Evolutionary conservation across 2,329 filamentous ascomycete species (phyloP).

Genomic region (Xylaria sp.): DNA sequence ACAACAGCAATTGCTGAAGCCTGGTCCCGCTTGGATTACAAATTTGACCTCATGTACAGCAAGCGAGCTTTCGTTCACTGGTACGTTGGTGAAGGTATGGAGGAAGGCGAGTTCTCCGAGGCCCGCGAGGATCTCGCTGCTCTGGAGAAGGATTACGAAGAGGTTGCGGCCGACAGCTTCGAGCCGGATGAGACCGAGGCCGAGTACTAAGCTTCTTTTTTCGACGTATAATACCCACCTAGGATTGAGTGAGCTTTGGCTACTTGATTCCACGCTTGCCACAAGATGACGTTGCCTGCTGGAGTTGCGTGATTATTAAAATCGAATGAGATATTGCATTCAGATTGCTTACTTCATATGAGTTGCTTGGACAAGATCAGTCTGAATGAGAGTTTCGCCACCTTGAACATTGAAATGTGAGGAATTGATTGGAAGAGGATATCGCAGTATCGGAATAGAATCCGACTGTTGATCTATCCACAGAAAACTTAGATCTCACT

Average conservation of each 20-base stretch:
- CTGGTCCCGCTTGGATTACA: slow-evolving; percentile 74
- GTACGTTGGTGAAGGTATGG: slow-evolving; percentile 90
- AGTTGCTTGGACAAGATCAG: slow-evolving; percentile 23
- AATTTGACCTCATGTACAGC: slow-evolving; percentile 80
- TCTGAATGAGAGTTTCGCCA: slow-evolving; percentile 7
- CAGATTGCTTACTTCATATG: slow-evolving; percentile 11
- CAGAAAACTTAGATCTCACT: slow-evolving; percentile 5
- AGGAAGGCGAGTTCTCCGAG: slow-evolving; percentile 89
- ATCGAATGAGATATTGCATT: slow-evolving; percentile 7
- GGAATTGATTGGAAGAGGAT: slow-evolving; percentile 3
- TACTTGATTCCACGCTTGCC: slow-evolving; percentile 22
- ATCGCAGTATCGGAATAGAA: not conserved
- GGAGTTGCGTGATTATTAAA: slow-evolving; percentile 21
- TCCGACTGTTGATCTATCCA: not conserved
- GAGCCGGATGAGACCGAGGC: slow-evolving; percentile 67
- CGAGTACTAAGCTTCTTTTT: slow-evolving; percentile 73
- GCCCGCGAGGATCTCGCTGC: slow-evolving; percentile 85
- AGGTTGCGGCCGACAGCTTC: slow-evolving; percentile 76
- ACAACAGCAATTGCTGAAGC: slow-evolving; percentile 76
- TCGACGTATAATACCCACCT: slow-evolving; percentile 40
- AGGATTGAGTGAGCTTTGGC: slow-evolving; percentile 20
- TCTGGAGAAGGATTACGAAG: slow-evolving; percentile 85
- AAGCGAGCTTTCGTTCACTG: slow-evolving; percentile 79
- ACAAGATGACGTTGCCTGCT: slow-evolving; percentile 25
- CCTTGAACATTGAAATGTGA: not conserved